phyloP scores from a whole-genome alignment of 2,329 filamentous ascomycete genomes.

The Biscogniauxia sp. region DNA sequence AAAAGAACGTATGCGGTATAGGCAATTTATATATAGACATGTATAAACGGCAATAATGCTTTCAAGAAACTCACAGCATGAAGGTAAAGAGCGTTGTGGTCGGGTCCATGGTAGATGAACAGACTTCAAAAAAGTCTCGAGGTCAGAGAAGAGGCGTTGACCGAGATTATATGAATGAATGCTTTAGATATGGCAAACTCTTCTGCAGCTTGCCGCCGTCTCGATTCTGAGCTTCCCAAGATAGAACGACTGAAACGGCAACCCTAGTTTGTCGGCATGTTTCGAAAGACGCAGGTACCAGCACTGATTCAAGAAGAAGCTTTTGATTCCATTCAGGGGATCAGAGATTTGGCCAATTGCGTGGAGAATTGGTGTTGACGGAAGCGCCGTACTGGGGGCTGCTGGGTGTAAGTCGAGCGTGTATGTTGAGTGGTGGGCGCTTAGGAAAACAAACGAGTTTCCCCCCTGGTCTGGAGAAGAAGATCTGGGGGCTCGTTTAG shows the following conservation, averaged over 20 bases:
- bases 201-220: conserved; percentile 17
- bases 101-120: conserved; percentile 49
- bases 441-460: conserved; percentile 10
- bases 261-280: conserved; percentile 19
- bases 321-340: conserved; percentile 4
- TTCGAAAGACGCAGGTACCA: conserved; percentile 30
- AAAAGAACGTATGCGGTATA: conserved; percentile 6
- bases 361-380: conserved; percentile 11
- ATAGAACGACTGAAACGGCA: conserved; percentile 18
- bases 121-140: conserved; percentile 3
- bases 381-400: conserved; percentile 26
- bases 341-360: conserved; percentile 21
- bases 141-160: conserved; percentile 6
- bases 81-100: conserved; percentile 68
- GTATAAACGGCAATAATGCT: conserved; percentile 14
- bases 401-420: conserved; percentile 10
- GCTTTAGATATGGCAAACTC: conserved; percentile 3
- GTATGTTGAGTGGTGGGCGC: conserved; percentile 17
- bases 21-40: background rate
- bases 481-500: too few relatives aligned
- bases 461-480: background rate
- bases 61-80: conserved; percentile 56
- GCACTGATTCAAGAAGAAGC: background rate
- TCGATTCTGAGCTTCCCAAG: conserved; percentile 13
- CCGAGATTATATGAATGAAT: conserved; percentile 9